Base-by-base conservation (phyloP, 257 asterid species). In the Primulina huaijiensis region DNA sequence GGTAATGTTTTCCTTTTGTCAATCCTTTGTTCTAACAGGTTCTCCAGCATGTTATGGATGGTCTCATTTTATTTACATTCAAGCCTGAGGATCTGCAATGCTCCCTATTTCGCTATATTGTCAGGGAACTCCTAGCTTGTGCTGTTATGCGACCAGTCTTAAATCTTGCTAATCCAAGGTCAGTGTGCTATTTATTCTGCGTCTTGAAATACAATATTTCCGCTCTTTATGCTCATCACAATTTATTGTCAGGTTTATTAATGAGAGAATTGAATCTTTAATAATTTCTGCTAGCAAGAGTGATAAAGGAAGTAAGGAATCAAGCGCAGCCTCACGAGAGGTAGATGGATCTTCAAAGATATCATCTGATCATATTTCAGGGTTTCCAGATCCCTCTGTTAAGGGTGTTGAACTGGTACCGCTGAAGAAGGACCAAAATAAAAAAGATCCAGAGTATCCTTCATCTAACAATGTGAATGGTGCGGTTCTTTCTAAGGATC, bases 361-460 rank as follows among this genome's bases (percentile, higher is more conserved):
- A 64, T 73, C 81, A 70, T 66, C 97, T 30, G 92, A 91, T 70
- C 80, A 73, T 65, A 71, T 78, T 81, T 78, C 95, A 21, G 82
- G 67, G 73, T 78, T 81, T 73, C 74, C 83, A 65, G 99, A 86
- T 83, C 89, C 92, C 73, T 89, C 95, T 55, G 74, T 69, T 34
- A 94, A 86, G 75, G 97, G 99, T 74, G 89, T 94, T 70, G 97
- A 94, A 80, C 88, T 94, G 81, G 97, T 94, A 43, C 92, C 83
- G 65, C 75, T 94, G 76, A 94, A 88, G 83, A 91, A 84, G 83
- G 96, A 82, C 65, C 83, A 81, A 72, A 69, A 81, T 72, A 74
- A 59, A 12, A 63, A 75, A 65, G 76, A 67, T 43, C 69, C 64
- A 35, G 83, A 80, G 73, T 79, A 76, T 64, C 79, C 76, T 72